Conservation (phyloP, 345 rosid species). For the Mallotus nudiflorus region DNA sequence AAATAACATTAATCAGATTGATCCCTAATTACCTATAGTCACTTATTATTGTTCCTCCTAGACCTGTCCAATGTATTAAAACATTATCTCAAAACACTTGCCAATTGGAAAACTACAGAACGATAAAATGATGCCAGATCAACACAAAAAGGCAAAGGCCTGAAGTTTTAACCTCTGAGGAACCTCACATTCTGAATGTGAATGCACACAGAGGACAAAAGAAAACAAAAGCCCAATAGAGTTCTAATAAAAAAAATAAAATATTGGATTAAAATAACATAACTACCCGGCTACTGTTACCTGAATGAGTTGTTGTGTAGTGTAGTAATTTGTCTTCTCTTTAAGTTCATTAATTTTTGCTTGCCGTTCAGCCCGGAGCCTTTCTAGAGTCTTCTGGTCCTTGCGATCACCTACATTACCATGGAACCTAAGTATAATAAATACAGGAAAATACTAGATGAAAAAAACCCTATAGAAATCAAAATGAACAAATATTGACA, state of each 20-base stretch:
- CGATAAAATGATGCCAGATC: no score
- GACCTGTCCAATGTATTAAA: neutral
- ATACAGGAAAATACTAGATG: neutral
- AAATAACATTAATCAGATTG: neutral
- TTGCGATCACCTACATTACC: constrained; percentile 63
- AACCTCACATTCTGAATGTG: neutral
- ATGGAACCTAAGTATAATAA: constrained; percentile 12
- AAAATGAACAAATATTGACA: neutral
- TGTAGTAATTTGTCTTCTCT: constrained; percentile 89
- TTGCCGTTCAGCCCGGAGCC: constrained; percentile 84
- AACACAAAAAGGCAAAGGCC: neutral
- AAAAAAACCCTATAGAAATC: neutral
- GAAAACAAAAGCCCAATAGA: neutral
- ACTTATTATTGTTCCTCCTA: neutral
- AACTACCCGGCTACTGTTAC: constrained; percentile 35
- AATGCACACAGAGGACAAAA: no score
- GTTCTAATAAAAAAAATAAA: neutral
- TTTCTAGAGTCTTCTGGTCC: constrained; percentile 80
- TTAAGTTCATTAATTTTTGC: constrained; percentile 91
- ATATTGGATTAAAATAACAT: neutral
- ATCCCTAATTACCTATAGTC: neutral
- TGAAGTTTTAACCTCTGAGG: neutral
- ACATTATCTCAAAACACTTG: neutral
- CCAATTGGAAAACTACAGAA: neutral
- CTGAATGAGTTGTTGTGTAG: constrained; percentile 94